Base-by-base conservation (phyloP, 2,329 filamentous ascomycete species). In the Coccinonectria pachysandricola region DNA sequence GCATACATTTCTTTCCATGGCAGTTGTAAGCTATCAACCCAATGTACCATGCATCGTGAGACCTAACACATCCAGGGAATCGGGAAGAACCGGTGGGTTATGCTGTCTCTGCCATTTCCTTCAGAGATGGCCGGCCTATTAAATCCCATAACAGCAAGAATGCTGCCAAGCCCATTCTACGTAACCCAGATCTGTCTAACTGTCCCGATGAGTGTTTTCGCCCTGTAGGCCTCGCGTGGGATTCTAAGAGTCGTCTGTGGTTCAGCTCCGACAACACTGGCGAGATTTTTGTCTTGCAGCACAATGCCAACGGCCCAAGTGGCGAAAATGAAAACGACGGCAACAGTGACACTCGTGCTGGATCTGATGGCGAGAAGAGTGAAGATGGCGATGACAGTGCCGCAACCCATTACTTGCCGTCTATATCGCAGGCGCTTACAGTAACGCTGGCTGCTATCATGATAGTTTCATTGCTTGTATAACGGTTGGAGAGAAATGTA, bases 1-100 rank as follows among this genome's bases (percentile, higher is more conserved):
- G 78, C 76, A 1, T 85, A 71, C 54, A 57, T 86, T 11, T 62
- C 72, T 1, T 82, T 85, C 53, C 79, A 83, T 49, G 79, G 80
- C 9, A 78, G 71, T 50, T 84, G 79, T 75, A 49, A 52, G 57
- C 53, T 12, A 27, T 14, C 18, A 15, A 13, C 4, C 15, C 12
- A 18, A 3, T 3, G 7, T 9, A 13, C 12, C 8, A 24, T 6
- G 17, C 24, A 7, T 19, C 31, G 27, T 32, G 36, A 9, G 36
- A 26, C 26, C 8, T 10, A 7, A 4, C 3, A 11, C 13, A 3
- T 15, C 5, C 21, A 63, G 60, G 57, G 57, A 53, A 64, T 42
- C 54, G 57, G 15, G 44, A 55, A 6, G 40, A 50, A 8, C 58
- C 62, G 2, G 51, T 56, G 1, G 66, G 65, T 18, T 71, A 71